These are phyloP conservation scores for apple (Malus domestica) DNA, from an alignment of 306 rosid genomes.

Conservation along the genomic window DNA sequence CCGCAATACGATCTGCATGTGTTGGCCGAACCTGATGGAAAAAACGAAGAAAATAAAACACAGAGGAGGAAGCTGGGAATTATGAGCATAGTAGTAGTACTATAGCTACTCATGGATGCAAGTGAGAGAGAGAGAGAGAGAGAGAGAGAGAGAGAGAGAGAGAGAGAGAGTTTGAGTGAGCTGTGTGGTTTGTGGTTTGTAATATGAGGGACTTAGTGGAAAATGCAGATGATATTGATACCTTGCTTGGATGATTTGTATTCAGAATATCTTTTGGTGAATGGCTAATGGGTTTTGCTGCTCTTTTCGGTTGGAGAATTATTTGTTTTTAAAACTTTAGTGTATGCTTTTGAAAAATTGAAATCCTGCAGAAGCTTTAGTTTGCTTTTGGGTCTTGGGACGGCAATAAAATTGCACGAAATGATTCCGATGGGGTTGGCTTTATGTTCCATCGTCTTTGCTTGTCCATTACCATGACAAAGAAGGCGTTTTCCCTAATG, in stretches of 20 bases:
- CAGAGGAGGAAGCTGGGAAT: slow-evolving; percentile 23
- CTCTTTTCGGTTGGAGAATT: slow-evolving; percentile 18
- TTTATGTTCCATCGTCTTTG: slow-evolving; percentile 10
- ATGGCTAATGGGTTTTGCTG: slow-evolving; percentile 36
- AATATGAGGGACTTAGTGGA: not conserved
- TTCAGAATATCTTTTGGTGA: slow-evolving; percentile 42
- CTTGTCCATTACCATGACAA: slow-evolving; percentile 2
- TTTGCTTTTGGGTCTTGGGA: slow-evolving; percentile 22
- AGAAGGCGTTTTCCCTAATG: not conserved
- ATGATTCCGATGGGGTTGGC: slow-evolving; percentile 10
- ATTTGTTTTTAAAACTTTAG: slow-evolving; percentile 2
- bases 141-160: not conserved
- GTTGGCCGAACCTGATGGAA: slow-evolving; percentile 8
- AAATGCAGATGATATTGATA: slow-evolving; percentile 26
- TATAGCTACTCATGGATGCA: slow-evolving; percentile 31
- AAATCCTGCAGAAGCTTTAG: slow-evolving; percentile 33
- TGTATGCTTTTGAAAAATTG: slow-evolving; percentile 21
- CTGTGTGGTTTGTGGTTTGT: not conserved
- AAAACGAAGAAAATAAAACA: slow-evolving; percentile 1
- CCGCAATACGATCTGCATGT: slow-evolving; percentile 84
- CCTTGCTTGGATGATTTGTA: slow-evolving; percentile 40
- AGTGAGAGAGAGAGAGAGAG: not conserved
- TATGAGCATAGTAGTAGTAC: slow-evolving; percentile 11
- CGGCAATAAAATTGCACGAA: not conserved
- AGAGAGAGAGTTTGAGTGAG: not conserved